A percentile compares a stretch with the other conserved stretches of the same genome.
Conservation (phyloP, 1,284 basidiomycete genomes). For the Trichosporon faecale region DNA sequence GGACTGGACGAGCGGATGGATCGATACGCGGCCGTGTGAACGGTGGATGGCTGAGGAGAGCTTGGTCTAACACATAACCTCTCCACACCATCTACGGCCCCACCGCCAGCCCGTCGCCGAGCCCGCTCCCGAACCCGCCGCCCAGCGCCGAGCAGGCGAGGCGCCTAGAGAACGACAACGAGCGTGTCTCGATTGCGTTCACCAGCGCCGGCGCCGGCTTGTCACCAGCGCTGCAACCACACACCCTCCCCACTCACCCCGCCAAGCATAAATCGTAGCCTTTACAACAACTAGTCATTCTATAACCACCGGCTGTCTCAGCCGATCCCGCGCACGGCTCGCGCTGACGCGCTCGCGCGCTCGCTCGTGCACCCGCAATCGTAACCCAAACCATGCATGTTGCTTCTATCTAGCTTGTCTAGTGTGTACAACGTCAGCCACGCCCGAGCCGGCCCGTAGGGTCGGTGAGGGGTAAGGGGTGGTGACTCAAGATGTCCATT, state of each 20-base stretch:
- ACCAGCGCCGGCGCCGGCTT: too few species aligned
- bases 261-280: not conserved
- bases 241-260: not conserved
- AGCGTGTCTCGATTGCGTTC: too few species aligned
- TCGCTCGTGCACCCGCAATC: not conserved
- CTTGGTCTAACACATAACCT: not conserved
- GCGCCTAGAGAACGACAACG: too few species aligned
- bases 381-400: constrained; percentile 14
- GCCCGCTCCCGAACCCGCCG: too few species aligned
- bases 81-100: not conserved
- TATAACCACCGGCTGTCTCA: not conserved
- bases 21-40: constrained; percentile 42
- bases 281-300: not conserved
- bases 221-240: not conserved
- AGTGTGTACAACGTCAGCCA: constrained; percentile 5
- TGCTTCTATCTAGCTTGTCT: not conserved
- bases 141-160: too few species aligned
- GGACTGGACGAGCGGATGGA: constrained; percentile 45
- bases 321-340: too few species aligned
- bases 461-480: too few species aligned
- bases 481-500: constrained; percentile 3
- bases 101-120: too few species aligned
- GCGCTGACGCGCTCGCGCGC: too few species aligned
- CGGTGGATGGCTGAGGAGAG: constrained; percentile 10
- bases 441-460: too few species aligned